A percentile compares a stretch with the other conserved stretches of the same genome.
phyloP scores from a whole-genome alignment of 257 asterid genomes.

The Cordia subcordata region DNA sequence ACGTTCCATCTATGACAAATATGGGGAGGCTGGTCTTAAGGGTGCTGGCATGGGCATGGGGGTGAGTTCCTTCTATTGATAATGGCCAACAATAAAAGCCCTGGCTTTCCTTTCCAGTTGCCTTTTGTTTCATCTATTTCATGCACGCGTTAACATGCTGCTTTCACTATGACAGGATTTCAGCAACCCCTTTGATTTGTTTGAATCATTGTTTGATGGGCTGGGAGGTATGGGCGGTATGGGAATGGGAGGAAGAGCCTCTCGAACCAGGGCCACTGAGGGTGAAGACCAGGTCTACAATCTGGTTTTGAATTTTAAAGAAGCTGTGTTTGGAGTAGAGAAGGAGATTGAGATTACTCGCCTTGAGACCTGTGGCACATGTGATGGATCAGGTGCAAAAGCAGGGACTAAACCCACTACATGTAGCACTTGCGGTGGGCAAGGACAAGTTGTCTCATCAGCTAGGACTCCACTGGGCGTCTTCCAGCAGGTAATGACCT shows the following conservation, averaged over 20 bases:
- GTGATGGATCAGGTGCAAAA: slow-evolving; percentile 92
- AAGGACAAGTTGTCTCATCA: slow-evolving; percentile 86
- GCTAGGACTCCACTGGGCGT: slow-evolving; percentile 95
- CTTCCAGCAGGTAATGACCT: slow-evolving; percentile 92
- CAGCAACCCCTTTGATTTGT: slow-evolving; percentile 92
- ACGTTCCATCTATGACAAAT: slow-evolving; percentile 86
- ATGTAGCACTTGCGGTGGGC: slow-evolving; percentile 86
- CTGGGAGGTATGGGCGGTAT: slow-evolving; percentile 89
- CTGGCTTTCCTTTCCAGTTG: background rate
- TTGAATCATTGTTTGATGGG: slow-evolving; percentile 84
- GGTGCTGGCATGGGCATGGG: slow-evolving; percentile 88
- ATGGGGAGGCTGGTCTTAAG: slow-evolving; percentile 99
- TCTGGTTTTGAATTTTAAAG: slow-evolving; percentile 77
- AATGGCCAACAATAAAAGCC: background rate
- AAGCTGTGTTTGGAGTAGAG: slow-evolving; percentile 88
- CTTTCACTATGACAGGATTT: slow-evolving; percentile 57
- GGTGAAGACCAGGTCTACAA: slow-evolving; percentile 92
- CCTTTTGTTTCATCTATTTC: background rate
- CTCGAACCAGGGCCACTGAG: slow-evolving; percentile 72
- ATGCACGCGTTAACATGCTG: slow-evolving; percentile 13
- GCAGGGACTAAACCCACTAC: slow-evolving; percentile 73
- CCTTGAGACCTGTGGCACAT: slow-evolving; percentile 83
- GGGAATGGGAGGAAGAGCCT: slow-evolving; percentile 79
- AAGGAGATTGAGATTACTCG: slow-evolving; percentile 87
- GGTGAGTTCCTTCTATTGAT: slow-evolving; percentile 49